Conservation (phyloP, 202 grass and related monocot species). For the Carex arenaria region DNA sequence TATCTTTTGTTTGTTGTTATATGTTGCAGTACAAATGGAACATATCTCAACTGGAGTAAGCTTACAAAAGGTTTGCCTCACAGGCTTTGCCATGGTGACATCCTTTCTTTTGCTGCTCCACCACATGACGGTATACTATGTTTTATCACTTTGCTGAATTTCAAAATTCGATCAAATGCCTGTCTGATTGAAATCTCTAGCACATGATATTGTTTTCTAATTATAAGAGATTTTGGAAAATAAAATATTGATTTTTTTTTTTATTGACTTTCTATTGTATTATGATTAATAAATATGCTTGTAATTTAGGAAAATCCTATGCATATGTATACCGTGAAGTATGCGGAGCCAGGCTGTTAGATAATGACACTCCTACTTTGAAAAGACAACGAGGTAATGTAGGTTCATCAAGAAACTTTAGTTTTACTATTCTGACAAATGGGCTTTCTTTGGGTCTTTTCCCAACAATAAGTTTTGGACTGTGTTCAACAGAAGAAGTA, state of each 20-base stretch:
- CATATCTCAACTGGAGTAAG: constrained; percentile 71
- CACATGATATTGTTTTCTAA: background rate
- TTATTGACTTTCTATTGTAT: background rate
- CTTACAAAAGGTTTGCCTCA: constrained; percentile 49
- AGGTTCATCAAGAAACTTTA: background rate
- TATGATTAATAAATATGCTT: constrained; percentile 5
- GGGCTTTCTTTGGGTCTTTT: background rate
- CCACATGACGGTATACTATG: constrained; percentile 52
- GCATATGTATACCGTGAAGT: constrained; percentile 93
- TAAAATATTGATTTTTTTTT: too few species aligned
- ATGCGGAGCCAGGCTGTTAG: constrained; percentile 21
- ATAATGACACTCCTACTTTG: constrained; percentile 36
- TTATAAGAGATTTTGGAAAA: too few species aligned
- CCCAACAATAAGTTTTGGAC: background rate
- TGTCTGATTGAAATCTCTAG: background rate
- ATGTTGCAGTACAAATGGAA: constrained; percentile 78
- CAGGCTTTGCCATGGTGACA: constrained; percentile 70
- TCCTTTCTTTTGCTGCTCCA: constrained; percentile 61
- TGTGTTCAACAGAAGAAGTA: constrained; percentile 44
- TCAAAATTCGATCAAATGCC: background rate
- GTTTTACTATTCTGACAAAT: background rate
- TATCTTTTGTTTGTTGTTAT: background rate
- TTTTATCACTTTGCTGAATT: constrained; percentile 7
- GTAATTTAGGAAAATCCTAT: constrained; percentile 63
- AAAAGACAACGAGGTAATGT: constrained; percentile 84